Base-by-base conservation (phyloP, 2,329 filamentous ascomycete genomes). In the Hypomyces rosellus region DNA sequence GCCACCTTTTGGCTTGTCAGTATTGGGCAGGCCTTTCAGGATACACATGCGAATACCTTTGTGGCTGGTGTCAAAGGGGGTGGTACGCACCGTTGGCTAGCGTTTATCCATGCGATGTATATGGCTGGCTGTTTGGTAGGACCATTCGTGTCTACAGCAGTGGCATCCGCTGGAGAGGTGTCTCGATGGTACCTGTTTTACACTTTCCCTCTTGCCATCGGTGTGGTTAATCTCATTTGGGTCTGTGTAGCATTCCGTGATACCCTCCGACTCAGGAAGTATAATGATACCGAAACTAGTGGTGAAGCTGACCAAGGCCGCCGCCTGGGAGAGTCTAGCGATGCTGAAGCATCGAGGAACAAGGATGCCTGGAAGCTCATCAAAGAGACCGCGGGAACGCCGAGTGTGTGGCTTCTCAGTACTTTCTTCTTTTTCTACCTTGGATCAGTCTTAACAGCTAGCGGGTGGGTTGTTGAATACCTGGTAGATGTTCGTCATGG, bases 391-490 rank as follows among this genome's bases (percentile, higher is more conserved):
- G 53, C 81, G 0, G 65, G 59, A 13, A 70, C 63, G 2, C 74
- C 67, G 14, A 70, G 69, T 3, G 66, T 85, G 3, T 85, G 81
- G 77, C 61, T 82, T 0, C 59, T 85, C 3, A 80, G 80, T 45
- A 48, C 82, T 2, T 85, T 82, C 62, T 85, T 80, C 65, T 85
- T 85, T 65, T 83, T 84, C 61, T 77, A 78, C 46, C 67, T 85
- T 0, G 82, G 82, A 0, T 75, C 73, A 0, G 62, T 60, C 1
- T 73, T 82, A 2, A 85, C 81, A 0, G 75, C 79, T 0, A 63
- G 68, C 52, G 81, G 82, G 1, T 86, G 81, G 82, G 75, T 85
- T 0, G 81, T 85, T 2, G 80, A 84, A 55, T 86, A 81, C 49
- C 71, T 86, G 3, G 76, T 84, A 6, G 72, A 74, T 2, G 78